Evolutionary conservation across 768 basidiomycete species (phyloP), one percentile per base, ranked within the genome.

Genomic region (Royoungia palumana): DNA sequence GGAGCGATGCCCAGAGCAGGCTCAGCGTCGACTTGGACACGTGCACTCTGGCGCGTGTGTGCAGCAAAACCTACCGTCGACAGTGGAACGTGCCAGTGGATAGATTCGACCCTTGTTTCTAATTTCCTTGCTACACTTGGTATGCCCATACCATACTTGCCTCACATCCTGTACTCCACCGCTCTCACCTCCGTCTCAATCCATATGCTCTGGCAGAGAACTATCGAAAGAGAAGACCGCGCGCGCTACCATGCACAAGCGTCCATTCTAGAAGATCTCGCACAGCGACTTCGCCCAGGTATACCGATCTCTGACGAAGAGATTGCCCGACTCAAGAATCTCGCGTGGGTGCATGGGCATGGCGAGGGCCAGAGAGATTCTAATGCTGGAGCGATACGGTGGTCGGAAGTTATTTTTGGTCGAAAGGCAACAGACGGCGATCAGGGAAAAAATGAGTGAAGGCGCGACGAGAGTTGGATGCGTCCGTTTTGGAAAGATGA

Each of bases 1-100:
- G 94, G 53, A 95, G 95, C 8, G 95, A 99, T 64, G 89, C 96
- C 9, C 72, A 97, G 37, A 94, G 92, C 66, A 75, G 95, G 47
- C 75, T 98, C 27, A 93, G 89, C 49, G 87, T 86, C 1, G 95
- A 99, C 64, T 89, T 90, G 6, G 89, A 83, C 56, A 89, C 7
- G 14, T 22, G 3, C 27, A 3, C 14, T 32, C 21, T 12, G 30
- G 14, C 30, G 13, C 4, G 30, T 19, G 19, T 37, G 47, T 25
- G 34, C 22, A 48, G 41, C 24, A n/a, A n/a, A n/a, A n/a, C n/a
- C n/a, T n/a, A n/a, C n/a, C n/a, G n/a, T n/a, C n/a, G n/a, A n/a
- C n/a, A n/a, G n/a, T n/a, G n/a, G n/a, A n/a, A n/a, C n/a, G n/a
- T n/a, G n/a, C n/a, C n/a, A n/a, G n/a, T n/a, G n/a, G n/a, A n/a